Percentiles rank a stretch among this genome's conserved stretches.
Conservation (phyloP, 257 asterid species). For the Catharanthus roseus region DNA sequence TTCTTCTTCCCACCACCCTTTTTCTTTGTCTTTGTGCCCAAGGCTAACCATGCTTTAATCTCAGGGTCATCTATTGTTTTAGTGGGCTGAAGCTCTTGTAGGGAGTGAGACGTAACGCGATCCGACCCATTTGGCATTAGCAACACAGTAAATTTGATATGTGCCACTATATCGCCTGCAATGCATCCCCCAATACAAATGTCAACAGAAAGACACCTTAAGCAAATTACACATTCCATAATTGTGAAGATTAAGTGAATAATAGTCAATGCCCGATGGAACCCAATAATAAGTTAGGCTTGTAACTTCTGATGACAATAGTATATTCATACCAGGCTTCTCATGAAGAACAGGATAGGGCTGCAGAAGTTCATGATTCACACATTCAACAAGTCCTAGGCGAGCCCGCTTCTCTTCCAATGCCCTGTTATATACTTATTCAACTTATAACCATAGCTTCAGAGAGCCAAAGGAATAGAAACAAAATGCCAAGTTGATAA, state of each 20-base stretch:
- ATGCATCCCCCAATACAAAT: not conserved
- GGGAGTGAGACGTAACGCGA: slow-evolving; percentile 61
- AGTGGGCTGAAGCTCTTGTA: slow-evolving; percentile 67
- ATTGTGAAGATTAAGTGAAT: not conserved
- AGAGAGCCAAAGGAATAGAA: not conserved
- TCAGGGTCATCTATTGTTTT: slow-evolving; percentile 69
- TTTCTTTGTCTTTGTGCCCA: slow-evolving; percentile 65
- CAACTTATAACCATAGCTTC: not conserved
- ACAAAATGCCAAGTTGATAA: not conserved
- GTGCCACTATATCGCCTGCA: slow-evolving; percentile 78
- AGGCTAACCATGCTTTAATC: slow-evolving; percentile 67
- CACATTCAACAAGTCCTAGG: slow-evolving; percentile 77
- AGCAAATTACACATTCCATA: not conserved
- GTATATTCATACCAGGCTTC: slow-evolving; percentile 56
- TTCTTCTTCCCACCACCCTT: slow-evolving; percentile 89
- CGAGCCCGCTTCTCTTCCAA: slow-evolving; percentile 89
- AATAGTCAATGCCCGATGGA: not conserved
- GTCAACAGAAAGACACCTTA: not conserved
- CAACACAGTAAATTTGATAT: slow-evolving; percentile 71
- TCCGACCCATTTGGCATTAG: slow-evolving; percentile 89
- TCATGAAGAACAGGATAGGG: slow-evolving; percentile 91
- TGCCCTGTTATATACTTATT: slow-evolving; percentile 38
- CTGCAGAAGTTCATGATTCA: slow-evolving; percentile 72
- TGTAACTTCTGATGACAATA: not conserved
- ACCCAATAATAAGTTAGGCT: not conserved